Evolutionary conservation across 2,329 filamentous ascomycete genomes (phyloP), one percentile per base, ranked within the genome.

Genomic region (Hypoxylon sp.): DNA sequence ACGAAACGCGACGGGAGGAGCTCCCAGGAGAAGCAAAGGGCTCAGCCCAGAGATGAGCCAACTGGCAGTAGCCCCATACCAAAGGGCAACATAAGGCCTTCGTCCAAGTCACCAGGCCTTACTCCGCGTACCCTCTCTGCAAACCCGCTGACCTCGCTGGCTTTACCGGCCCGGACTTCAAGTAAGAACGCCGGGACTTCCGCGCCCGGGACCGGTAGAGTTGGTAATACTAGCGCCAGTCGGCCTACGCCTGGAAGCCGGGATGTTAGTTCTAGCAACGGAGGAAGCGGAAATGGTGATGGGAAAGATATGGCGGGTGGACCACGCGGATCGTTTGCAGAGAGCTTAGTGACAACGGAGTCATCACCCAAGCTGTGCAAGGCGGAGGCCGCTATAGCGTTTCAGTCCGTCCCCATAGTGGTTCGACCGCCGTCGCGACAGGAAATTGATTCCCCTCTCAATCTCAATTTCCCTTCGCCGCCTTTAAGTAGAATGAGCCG

Each of bases 281-380:
- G 20, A 20, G 50, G 59, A n/a, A 22, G 47, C 22, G 32, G 34
- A 10, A 50, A 22, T 34, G 55, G 50, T 1, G 49, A 49, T 34
- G 55, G 57, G 2, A 47, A 37, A 6, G 60, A 50, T 19, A 43
- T 58, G 49, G 17, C 56, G 56, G 44, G 55, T 2, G 43, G 54
- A 28, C 32, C 64, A 5, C 71, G 71, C 4, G 58, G 52, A 4
- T 78, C 76, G 8, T 70, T 76, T 10, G 69, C 74, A 6, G 74
- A 75, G 22, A 79, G 77, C 62, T 66, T 78, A 20, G 64, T 70
- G n/a, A 75, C 75, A 3, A 72, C 70, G 11, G 72, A 69, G 20
- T 77, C 73, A 1, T 76, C 76, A 10, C 74, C 76, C 1, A 71
- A 73, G n/a, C 46, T 75, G 1, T 65, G 73, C 4, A 74, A 74